Conservation (phyloP, 148 eudicot genomes). For the Vaccinium vitisidaea region DNA sequence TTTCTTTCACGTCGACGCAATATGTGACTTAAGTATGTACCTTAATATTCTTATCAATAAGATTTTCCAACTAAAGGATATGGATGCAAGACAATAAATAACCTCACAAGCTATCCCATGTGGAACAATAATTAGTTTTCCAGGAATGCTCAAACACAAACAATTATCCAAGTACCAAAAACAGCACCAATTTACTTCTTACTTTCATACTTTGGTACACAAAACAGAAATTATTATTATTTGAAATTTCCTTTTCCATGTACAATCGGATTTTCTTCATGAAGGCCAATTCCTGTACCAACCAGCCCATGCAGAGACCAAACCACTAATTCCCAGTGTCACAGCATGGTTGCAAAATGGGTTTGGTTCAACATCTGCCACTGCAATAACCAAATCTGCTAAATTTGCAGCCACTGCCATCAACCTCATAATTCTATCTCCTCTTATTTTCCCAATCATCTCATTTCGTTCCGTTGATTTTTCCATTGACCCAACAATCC, state of each 20-base stretch:
- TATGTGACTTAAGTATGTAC: not conserved
- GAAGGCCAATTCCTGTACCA: constrained; percentile 99
- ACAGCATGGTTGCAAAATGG: constrained; percentile 80
- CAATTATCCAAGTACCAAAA: not conserved
- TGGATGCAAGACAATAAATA: not conserved
- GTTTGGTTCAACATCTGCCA: constrained; percentile 91
- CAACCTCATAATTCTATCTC: constrained; percentile 81
- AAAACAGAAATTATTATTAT: not conserved
- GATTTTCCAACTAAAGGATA: not conserved
- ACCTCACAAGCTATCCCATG: too few relatives aligned
- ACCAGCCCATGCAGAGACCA: constrained; percentile 99
- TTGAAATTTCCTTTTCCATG: not conserved
- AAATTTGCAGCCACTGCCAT: constrained; percentile 92
- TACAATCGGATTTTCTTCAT: constrained; percentile 8
- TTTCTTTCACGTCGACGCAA: not conserved
- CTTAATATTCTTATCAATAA: not conserved
- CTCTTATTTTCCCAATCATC: constrained; percentile 48
- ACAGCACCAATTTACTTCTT: not conserved
- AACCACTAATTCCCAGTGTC: constrained; percentile 82
- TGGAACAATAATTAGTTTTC: not conserved
- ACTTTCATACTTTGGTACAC: not conserved
- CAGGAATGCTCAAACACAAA: not conserved
- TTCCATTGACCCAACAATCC: constrained; percentile 18
- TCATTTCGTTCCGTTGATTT: constrained; percentile 28
- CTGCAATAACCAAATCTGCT: constrained; percentile 81